These are phyloP conservation scores for Penicillium hesseltinei DNA, from an alignment of 2,329 filamentous ascomycete genomes.

Conservation along the genomic window DNA sequence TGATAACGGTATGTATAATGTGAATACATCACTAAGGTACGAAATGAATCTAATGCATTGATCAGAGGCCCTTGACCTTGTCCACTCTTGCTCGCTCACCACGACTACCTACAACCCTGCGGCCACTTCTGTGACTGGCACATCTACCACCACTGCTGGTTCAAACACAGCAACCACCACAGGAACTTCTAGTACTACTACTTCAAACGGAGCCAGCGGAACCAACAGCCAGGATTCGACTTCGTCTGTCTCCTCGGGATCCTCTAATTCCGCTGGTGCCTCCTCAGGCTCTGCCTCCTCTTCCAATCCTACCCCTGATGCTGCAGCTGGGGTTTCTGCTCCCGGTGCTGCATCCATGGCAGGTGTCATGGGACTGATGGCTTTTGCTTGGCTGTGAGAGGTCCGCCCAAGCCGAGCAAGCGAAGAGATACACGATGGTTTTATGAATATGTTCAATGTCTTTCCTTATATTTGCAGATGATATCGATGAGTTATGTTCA, in stretches of 20 bases:
- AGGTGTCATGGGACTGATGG: constrained; percentile 24
- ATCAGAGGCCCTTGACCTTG: constrained; percentile 32
- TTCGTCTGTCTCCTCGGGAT: background rate
- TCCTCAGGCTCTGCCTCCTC: constrained; percentile 8
- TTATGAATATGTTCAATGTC: background rate
- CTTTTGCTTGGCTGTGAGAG: constrained; percentile 28
- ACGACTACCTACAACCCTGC: constrained; percentile 30
- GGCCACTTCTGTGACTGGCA: constrained; percentile 18
- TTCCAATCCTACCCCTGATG: constrained; percentile 15
- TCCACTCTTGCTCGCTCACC: constrained; percentile 27
- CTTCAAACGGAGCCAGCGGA: constrained; percentile 2
- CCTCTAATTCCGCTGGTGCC: background rate
- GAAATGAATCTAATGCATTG: constrained; percentile 3
- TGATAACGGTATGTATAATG: constrained; percentile 27
- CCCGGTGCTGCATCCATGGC: constrained; percentile 21
- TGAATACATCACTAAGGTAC: background rate
- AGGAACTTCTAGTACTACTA: background rate
- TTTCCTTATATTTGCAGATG: constrained; percentile 2
- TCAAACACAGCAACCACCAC: constrained; percentile 6
- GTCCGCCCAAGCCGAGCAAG: background rate
- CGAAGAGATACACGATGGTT: background rate
- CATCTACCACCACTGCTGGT: constrained; percentile 2
- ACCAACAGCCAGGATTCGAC: constrained; percentile 1
- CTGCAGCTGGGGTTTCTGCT: constrained; percentile 11
- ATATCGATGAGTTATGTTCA: background rate